These are phyloP conservation scores for Fagus sylvatica DNA, from an alignment of 306 rosid genomes.

Conservation along the genomic window DNA sequence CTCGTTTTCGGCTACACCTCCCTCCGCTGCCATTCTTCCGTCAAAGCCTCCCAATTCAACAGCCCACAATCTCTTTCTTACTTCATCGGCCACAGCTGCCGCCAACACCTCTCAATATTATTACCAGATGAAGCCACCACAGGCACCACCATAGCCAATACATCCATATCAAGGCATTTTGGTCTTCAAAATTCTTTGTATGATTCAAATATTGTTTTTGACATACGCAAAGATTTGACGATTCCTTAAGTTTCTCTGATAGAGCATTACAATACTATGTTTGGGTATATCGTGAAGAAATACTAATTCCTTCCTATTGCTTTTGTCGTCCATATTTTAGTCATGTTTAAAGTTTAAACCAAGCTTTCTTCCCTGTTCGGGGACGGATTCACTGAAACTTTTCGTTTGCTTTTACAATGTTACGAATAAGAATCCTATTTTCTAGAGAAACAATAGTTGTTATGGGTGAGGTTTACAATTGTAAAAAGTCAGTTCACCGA, in stretches of 20 bases:
- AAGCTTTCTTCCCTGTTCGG: not conserved
- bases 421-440: not conserved
- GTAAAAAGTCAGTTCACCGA: not conserved
- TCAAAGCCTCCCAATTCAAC: constrained; percentile 40
- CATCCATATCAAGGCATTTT: constrained; percentile 6
- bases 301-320: constrained; percentile 22
- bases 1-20: constrained; percentile 76
- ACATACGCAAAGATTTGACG: constrained; percentile 31
- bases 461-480: not conserved
- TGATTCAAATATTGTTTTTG: constrained; percentile 41
- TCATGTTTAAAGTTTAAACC: not conserved
- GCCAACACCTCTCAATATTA: constrained; percentile 46
- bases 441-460: not conserved
- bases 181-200: constrained; percentile 36
- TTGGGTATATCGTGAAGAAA: constrained; percentile 21
- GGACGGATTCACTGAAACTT: not conserved
- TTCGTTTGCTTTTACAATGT: not conserved
- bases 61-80: constrained; percentile 55
- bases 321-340: not conserved
- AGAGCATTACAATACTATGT: constrained; percentile 11
- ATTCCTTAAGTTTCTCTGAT: constrained; percentile 28
- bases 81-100: constrained; percentile 44
- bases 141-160: constrained; percentile 48
- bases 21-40: constrained; percentile 53
- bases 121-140: constrained; percentile 49